Evolutionary conservation across 495 filamentous ascomycete species (phyloP).

Genomic region (Annulohypoxylon moriforme): DNA sequence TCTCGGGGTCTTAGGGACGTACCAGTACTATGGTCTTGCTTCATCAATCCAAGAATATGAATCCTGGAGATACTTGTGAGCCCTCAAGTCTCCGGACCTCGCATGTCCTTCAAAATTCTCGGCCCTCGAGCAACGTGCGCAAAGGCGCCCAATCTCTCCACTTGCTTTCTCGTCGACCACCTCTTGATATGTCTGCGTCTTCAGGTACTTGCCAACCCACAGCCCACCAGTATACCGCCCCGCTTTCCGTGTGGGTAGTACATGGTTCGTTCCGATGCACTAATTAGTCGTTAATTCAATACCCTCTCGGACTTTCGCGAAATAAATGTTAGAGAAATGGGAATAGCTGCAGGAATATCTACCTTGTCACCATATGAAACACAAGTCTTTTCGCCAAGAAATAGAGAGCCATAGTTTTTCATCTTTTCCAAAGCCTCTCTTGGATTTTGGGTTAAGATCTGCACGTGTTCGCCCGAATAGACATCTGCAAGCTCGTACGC

Average conservation of each 20-base stretch:
- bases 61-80: constrained; percentile 57
- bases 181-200: constrained; percentile 66
- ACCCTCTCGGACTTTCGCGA: not conserved
- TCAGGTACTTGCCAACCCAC: constrained; percentile 65
- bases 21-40: constrained; percentile 33
- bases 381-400: constrained; percentile 65
- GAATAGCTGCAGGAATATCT: not conserved
- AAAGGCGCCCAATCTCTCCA: constrained; percentile 62
- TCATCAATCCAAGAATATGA: constrained; percentile 57
- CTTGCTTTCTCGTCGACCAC: constrained; percentile 57
- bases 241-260: constrained; percentile 62
- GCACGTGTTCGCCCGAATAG: constrained; percentile 66
- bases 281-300: constrained; percentile 6
- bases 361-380: constrained; percentile 66
- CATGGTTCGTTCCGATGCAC: constrained; percentile 67
- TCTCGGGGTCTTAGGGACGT: not conserved
- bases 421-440: constrained; percentile 63
- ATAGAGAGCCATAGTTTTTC: constrained; percentile 63
- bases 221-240: constrained; percentile 62
- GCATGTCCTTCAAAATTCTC: constrained; percentile 68
- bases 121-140: constrained; percentile 61
- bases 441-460: constrained; percentile 62
- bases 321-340: not conserved
- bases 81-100: constrained; percentile 60
- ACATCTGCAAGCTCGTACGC: constrained; percentile 63